Evolutionary conservation across 768 basidiomycete genomes (phyloP).

Genomic region (Mycena rosella): DNA sequence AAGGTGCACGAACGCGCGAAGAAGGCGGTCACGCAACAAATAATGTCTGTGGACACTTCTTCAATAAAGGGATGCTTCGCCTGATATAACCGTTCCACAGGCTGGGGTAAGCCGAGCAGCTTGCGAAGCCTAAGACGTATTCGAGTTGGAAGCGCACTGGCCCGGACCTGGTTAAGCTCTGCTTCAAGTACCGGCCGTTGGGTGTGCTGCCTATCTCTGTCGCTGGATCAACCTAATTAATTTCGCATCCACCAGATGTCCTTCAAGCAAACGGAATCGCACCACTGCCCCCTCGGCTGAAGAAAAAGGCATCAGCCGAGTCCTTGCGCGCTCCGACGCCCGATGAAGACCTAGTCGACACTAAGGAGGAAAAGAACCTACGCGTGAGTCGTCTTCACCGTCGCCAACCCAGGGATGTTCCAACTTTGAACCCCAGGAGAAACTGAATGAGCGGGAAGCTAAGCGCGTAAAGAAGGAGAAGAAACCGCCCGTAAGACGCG

Average conservation of each 20-base stretch:
- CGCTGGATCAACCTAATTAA: not conserved
- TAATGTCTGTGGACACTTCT: too few species aligned
- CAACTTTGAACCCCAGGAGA: slow-evolving; percentile 7
- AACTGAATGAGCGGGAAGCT: not conserved
- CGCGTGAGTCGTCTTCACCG: not conserved
- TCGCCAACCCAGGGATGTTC: too few species aligned
- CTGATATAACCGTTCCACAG: too few species aligned
- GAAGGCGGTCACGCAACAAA: slow-evolving; percentile 32
- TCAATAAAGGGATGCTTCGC: too few species aligned
- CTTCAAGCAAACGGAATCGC: slow-evolving; percentile 34
- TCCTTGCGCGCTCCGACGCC: not conserved
- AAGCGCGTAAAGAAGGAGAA: slow-evolving; percentile 11
- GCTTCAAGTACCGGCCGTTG: slow-evolving; percentile 31
- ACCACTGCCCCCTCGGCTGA: not conserved
- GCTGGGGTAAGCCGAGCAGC: not conserved
- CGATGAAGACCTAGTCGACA: too few species aligned
- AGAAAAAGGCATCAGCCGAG: slow-evolving; percentile 13
- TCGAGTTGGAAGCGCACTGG: not conserved
- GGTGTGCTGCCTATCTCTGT: slow-evolving; percentile 5
- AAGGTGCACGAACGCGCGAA: slow-evolving; percentile 31
- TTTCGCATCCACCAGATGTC: slow-evolving; percentile 8
- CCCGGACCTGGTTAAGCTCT: slow-evolving; percentile 24
- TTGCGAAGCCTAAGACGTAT: not conserved
- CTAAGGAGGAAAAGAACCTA: too few species aligned
- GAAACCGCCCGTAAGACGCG: slow-evolving; percentile 11